A percentile compares a stretch with the other conserved stretches of the same genome.
Evolutionary conservation across 805 yeast species (phyloP).

Genomic region (Barnettozyma pratensis): DNA sequence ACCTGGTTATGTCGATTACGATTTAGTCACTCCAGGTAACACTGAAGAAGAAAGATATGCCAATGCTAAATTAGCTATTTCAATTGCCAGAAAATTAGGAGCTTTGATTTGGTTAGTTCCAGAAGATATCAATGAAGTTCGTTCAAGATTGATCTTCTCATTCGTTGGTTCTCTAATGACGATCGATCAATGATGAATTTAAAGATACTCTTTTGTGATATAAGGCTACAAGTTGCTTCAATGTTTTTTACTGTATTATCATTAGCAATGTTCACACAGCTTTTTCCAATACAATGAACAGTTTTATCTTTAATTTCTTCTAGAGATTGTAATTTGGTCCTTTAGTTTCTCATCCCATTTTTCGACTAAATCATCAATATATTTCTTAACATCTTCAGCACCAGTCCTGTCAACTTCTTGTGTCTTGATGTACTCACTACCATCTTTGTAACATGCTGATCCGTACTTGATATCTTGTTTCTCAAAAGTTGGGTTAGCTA

Average conservation of each 20-base stretch:
- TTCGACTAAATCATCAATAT: constrained; percentile 47
- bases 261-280: background rate
- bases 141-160: constrained; percentile 87
- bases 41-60: constrained; percentile 86
- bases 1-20: constrained; percentile 97
- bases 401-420: constrained; percentile 60
- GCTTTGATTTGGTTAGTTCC: constrained; percentile 99
- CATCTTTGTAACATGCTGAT: constrained; percentile 62
- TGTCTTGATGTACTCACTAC: constrained; percentile 56
- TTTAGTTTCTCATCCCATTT: constrained; percentile 76
- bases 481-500: constrained; percentile 42
- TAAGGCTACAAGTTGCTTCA: too few relatives aligned
- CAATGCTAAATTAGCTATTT: constrained; percentile 94
- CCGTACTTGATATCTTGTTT: constrained; percentile 59
- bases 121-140: constrained; percentile 96
- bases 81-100: constrained; percentile 96
- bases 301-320: constrained; percentile 11
- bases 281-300: background rate
- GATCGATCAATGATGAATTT: constrained; percentile 28
- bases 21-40: constrained; percentile 73
- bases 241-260: background rate
- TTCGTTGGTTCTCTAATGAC: constrained; percentile 96
- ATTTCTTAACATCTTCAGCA: constrained; percentile 57
- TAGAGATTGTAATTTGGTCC: constrained; percentile 55
- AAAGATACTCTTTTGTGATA: background rate